Evolutionary conservation across 345 rosid species (phyloP).

Genomic region (Brassica nigra): DNA sequence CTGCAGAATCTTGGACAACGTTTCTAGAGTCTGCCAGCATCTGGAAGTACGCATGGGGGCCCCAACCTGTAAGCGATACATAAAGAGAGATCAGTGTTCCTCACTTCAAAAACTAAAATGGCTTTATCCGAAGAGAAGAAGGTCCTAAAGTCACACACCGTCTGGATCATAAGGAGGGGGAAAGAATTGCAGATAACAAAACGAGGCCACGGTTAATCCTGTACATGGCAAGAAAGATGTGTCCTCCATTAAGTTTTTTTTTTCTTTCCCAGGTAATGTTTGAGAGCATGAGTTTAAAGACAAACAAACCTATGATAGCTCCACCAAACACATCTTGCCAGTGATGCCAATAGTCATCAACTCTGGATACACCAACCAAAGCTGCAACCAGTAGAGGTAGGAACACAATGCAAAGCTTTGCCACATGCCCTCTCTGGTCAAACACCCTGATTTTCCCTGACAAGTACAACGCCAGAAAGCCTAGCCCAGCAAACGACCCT

Average conservation of each 20-base stretch:
- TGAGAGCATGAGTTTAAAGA: not conserved
- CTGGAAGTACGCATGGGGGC: constrained; percentile 91
- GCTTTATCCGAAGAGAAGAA: constrained; percentile 5
- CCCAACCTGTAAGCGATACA: constrained; percentile 72
- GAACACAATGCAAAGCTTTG: constrained; percentile 79
- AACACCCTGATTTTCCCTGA: constrained; percentile 79
- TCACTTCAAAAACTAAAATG: not conserved
- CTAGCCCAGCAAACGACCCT: constrained; percentile 95
- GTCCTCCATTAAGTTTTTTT: not conserved
- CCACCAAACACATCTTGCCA: constrained; percentile 98
- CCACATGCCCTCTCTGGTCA: constrained; percentile 84
- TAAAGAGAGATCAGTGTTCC: not conserved
- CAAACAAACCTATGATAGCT: constrained; percentile 62
- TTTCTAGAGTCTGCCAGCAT: constrained; percentile 70
- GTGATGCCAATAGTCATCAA: constrained; percentile 98
- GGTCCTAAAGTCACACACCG: constrained; percentile 44
- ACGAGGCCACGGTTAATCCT: constrained; percentile 60
- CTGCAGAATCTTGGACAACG: constrained; percentile 39
- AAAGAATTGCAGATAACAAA: constrained; percentile 83
- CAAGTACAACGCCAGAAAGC: constrained; percentile 70
- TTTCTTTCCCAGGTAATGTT: constrained; percentile 1
- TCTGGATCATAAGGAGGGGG: constrained; percentile 69
- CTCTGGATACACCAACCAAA: constrained; percentile 79
- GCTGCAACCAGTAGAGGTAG: constrained; percentile 78
- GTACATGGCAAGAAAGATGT: constrained; percentile 26